Conservation (phyloP, 352 stramenopile species). For the Halophytophthora batemanensis region DNA sequence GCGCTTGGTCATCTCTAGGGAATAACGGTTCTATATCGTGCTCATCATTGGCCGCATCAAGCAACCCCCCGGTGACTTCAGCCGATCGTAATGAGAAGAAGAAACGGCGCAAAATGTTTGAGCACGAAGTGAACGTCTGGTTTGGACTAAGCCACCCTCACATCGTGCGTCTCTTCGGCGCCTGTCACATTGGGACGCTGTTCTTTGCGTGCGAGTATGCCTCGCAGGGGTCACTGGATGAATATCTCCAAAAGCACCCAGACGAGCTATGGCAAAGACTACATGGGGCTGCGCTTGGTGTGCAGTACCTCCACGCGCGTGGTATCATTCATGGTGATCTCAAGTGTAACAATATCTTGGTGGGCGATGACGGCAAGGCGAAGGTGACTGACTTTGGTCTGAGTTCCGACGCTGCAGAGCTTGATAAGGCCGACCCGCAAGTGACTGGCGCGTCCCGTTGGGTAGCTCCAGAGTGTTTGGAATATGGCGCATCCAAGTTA, state of each 20-base stretch:
- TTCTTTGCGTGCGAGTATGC: conserved; percentile 19
- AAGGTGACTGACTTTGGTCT: conserved; percentile 13
- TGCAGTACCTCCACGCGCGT: conserved; percentile 4
- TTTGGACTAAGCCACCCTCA: conserved; percentile 12
- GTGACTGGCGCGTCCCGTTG: background rate
- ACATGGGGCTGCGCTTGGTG: conserved; percentile 2
- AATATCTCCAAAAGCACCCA: background rate
- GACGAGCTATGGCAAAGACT: conserved; percentile 6
- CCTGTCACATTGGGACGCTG: conserved; percentile 5
- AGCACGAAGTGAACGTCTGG: conserved; percentile 12
- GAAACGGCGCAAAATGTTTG: conserved; percentile 5
- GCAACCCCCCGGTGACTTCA: background rate
- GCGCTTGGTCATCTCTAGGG: too few relatives aligned
- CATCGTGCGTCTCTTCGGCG: conserved; percentile 10
- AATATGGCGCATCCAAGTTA: background rate
- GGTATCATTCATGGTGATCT: conserved; percentile 4
- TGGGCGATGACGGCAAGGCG: conserved; percentile 2
- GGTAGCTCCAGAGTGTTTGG: background rate
- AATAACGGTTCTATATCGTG: too few relatives aligned
- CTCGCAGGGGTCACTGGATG: conserved; percentile 2
- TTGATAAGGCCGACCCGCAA: background rate
- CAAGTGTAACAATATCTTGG: conserved; percentile 10
- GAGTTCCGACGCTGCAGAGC: background rate
- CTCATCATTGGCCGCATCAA: too few relatives aligned
- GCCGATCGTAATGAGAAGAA: background rate